Conservation (phyloP, 169 alveolate species). For the Miamiensis avidus region DNA sequence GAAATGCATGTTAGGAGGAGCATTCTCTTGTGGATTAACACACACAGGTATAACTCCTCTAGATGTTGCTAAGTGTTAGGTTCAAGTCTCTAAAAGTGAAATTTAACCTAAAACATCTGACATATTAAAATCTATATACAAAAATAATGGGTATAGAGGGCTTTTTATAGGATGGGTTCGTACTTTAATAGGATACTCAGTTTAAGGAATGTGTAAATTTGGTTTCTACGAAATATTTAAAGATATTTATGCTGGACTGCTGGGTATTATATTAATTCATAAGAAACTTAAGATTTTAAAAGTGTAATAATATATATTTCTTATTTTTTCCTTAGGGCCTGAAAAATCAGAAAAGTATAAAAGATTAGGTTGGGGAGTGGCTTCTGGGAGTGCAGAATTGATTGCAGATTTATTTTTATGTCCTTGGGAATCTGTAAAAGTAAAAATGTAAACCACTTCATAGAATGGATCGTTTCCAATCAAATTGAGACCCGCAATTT, state of each 20-base stretch:
- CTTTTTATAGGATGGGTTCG: slow-evolving; percentile 96
- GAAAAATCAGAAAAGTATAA: slow-evolving; percentile 82
- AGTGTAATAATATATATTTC: no score
- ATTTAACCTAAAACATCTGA: background rate
- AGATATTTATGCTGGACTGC: slow-evolving; percentile 82
- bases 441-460: slow-evolving; percentile 91
- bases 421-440: slow-evolving; percentile 96
- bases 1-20: slow-evolving; percentile 96
- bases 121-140: background rate
- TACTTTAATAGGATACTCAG: slow-evolving; percentile 95
- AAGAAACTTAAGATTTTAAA: no score
- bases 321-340: slow-evolving; percentile 64
- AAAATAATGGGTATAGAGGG: slow-evolving; percentile 57
- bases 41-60: slow-evolving; percentile 95
- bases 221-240: slow-evolving; percentile 97
- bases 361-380: slow-evolving; percentile 93
- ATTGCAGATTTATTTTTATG: slow-evolving; percentile 96
- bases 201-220: slow-evolving; percentile 97
- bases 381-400: slow-evolving; percentile 98
- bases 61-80: slow-evolving; percentile 95
- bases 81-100: slow-evolving; percentile 86
- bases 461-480: slow-evolving; percentile 85
- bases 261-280: slow-evolving; percentile 44
- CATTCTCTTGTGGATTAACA: slow-evolving; percentile 95
- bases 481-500: slow-evolving; percentile 72